A percentile compares a stretch with the other conserved stretches of the same genome.
Evolutionary conservation across 148 eudicot species (phyloP).

Genomic region (Rhododendron griersonianum): DNA sequence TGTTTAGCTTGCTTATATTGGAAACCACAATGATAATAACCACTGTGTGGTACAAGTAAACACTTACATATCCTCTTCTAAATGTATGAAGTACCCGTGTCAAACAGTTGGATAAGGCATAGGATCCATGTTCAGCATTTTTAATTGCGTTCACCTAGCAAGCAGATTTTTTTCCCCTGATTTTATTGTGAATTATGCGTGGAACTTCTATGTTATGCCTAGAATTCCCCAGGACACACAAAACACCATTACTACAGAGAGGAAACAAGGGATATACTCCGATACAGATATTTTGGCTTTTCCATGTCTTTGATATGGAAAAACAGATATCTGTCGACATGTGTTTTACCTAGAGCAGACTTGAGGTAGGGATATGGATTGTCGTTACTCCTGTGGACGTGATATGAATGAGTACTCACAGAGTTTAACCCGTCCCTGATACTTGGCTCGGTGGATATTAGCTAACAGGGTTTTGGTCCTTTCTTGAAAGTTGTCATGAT

Average conservation of each 20-base stretch:
- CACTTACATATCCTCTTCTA: no score
- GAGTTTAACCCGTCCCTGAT: conserved; percentile 1
- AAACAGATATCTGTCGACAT: background rate
- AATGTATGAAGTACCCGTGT: no score
- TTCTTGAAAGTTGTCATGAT: conserved; percentile 22
- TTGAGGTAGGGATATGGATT: background rate
- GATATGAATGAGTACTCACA: background rate
- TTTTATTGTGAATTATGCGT: background rate
- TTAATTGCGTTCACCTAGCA: background rate
- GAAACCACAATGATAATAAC: no score
- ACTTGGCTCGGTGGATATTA: background rate
- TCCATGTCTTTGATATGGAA: background rate
- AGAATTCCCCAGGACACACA: background rate
- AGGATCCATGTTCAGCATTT: background rate
- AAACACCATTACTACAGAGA: background rate
- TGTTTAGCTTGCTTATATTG: no score
- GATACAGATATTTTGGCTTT: background rate
- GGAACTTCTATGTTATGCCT: background rate
- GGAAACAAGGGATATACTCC: background rate
- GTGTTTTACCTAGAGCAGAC: background rate
- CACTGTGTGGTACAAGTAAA: no score
- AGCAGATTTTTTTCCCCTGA: background rate
- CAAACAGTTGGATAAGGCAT: no score
- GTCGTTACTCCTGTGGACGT: background rate
- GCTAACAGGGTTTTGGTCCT: conserved; percentile 9